These are phyloP conservation scores for Leptographium procerum DNA, from an alignment of 2,329 filamentous ascomycete genomes.

Conservation along the genomic window DNA sequence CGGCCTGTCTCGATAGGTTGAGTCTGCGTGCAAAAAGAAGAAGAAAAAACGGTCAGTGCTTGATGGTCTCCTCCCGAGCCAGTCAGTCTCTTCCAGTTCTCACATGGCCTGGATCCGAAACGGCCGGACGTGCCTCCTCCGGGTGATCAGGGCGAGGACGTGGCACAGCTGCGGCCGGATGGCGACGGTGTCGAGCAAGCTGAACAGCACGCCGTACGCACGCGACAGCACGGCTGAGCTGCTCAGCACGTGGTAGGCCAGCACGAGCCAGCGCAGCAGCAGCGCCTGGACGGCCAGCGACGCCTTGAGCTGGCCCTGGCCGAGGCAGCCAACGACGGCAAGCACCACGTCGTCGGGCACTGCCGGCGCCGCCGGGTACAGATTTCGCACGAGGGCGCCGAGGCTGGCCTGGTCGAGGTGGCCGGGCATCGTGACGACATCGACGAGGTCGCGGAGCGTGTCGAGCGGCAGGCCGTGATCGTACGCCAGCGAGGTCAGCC, in stretches of 20 bases:
- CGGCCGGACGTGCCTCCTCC: constrained; percentile 71
- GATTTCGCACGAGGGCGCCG: constrained; percentile 55
- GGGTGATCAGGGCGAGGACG: constrained; percentile 65
- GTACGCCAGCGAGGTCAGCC: constrained; percentile 51
- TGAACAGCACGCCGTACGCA: constrained; percentile 67
- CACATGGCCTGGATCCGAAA: constrained; percentile 71
- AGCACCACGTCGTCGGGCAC: constrained; percentile 51
- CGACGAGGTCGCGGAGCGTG: constrained; percentile 51
- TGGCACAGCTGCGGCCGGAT: constrained; percentile 60
- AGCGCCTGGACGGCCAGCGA: constrained; percentile 57
- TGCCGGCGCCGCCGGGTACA: constrained; percentile 56
- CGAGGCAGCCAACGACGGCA: constrained; percentile 60
- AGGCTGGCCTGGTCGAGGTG: constrained; percentile 67
- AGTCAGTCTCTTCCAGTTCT: constrained; percentile 14
- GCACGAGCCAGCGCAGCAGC: constrained; percentile 67
- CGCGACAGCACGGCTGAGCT: constrained; percentile 50
- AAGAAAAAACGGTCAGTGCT: background rate
- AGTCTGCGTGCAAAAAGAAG: constrained; percentile 29
- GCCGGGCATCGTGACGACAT: constrained; percentile 53
- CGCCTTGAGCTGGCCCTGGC: constrained; percentile 66
- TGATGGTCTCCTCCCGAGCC: background rate
- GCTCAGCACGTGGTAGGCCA: constrained; percentile 56
- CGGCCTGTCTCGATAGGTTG: constrained; percentile 45
- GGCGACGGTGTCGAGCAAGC: constrained; percentile 68
- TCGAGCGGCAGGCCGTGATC: constrained; percentile 53